Evolutionary conservation across 176 grass and related monocot genomes (phyloP), one percentile per base, ranked within the genome.

Genomic region (Canna indica): DNA sequence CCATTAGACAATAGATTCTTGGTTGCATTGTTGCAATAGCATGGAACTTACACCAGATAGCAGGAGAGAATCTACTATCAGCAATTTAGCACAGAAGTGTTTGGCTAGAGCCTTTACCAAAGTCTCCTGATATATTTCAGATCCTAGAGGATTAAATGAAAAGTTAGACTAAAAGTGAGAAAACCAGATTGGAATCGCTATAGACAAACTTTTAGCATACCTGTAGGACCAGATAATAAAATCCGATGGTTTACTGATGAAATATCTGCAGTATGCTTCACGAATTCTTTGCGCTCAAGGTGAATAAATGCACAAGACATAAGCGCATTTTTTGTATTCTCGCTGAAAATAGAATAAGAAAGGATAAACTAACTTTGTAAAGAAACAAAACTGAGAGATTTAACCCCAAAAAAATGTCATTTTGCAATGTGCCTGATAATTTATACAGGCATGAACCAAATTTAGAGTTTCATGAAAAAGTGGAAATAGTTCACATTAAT

Each of bases 91-190:
- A 76, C 78, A 78, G 67, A 94, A 99, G 75, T 94, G 78, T 47
- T 94, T 94, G 13, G 95, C 86, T 60, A 99, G 87, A 34, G 90
- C 95, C 73, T 94, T 99, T 69, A 99, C 56, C 83, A 99, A 84
- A 70, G 84, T 88, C 67, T 99, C 95, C 73, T 99, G 95, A 78
- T 99, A 99, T 73, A 99, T 99, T 78, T 99, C 95, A 1, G 95
- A 99, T 56, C 95, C 95, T 99, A 71, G 35, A 76, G 41, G 38
- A 71, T 68, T 73, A 67, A 36, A 48, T 27, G 12, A 78, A 27
- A 36, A 77, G 29, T 70, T 56, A 65, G 41, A 71, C 30, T 58
- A 27, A 32, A 25, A 73, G 10, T 59, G 77, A 22, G 64, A 75
- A 81, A 72, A 75, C 73, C 72, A 83, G 48, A 64, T 24, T 31